Conservation (phyloP, 768 basidiomycete species). For the Mycena albidolilacea region DNA sequence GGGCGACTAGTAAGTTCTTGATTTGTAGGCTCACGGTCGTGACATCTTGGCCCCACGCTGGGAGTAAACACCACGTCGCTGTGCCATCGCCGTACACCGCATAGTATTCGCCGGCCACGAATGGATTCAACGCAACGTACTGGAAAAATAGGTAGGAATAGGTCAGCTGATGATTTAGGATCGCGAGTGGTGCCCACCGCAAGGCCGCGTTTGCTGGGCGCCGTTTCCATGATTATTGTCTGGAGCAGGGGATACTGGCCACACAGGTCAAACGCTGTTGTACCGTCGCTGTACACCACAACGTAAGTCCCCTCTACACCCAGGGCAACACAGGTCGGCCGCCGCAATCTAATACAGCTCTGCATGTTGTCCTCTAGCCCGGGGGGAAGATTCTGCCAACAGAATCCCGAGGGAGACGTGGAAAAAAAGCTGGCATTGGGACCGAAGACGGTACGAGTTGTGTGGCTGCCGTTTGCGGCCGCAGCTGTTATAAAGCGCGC, state of each 20-base stretch:
- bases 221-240: constrained; percentile 21
- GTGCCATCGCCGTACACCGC: constrained; percentile 15
- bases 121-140: constrained; percentile 11
- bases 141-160: background rate
- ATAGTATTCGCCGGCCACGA: constrained; percentile 6
- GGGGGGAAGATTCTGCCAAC: constrained; percentile 29
- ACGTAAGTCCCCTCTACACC: constrained; percentile 32
- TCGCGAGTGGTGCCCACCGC: constrained; percentile 9
- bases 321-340: constrained; percentile 28
- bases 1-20: background rate
- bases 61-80: constrained; percentile 1
- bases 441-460: constrained; percentile 31
- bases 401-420: constrained; percentile 25
- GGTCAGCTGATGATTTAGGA: background rate
- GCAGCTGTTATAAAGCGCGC: constrained; percentile 26
- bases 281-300: constrained; percentile 32
- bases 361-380: constrained; percentile 26
- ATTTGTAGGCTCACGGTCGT: constrained; percentile 9
- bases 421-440: constrained; percentile 29
- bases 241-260: constrained; percentile 33
- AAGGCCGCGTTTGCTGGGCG: constrained; percentile 12
- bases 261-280: constrained; percentile 21
- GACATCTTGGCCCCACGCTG: constrained; percentile 7
- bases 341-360: constrained; percentile 14
- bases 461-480: constrained; percentile 8